Conservation (phyloP, 495 filamentous ascomycete genomes). For the Penicillium macrosclerotiorum region DNA sequence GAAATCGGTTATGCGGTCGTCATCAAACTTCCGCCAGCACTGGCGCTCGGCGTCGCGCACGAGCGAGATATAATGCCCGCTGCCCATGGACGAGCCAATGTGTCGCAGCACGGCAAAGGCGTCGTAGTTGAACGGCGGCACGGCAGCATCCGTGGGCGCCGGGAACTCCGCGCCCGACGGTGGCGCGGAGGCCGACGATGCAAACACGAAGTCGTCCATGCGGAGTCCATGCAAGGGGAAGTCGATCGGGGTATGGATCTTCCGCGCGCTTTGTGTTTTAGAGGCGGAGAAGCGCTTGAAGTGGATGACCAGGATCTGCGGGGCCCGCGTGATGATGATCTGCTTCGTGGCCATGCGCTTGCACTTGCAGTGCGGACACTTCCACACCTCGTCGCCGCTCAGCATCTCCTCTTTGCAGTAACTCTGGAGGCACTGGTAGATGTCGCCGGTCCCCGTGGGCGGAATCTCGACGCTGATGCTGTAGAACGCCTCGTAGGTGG, state of each 20-base stretch:
- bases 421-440: slow-evolving; percentile 63
- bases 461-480: slow-evolving; percentile 68
- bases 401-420: slow-evolving; percentile 69
- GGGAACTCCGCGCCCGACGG: slow-evolving; percentile 28
- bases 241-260: slow-evolving; percentile 66
- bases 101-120: slow-evolving; percentile 72
- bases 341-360: slow-evolving; percentile 68
- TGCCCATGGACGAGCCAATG: slow-evolving; percentile 58
- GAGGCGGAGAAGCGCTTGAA: slow-evolving; percentile 70
- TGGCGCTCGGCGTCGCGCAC: slow-evolving; percentile 59
- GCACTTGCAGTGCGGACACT: slow-evolving; percentile 67
- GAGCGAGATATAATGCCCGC: slow-evolving; percentile 68
- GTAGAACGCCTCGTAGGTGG: slow-evolving; percentile 72
- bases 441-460: slow-evolving; percentile 44
- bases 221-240: slow-evolving; percentile 66
- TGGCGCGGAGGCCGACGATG: slow-evolving; percentile 29
- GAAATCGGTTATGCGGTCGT: slow-evolving; percentile 58
- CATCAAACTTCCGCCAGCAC: slow-evolving; percentile 67
- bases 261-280: slow-evolving; percentile 55
- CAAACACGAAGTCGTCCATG: slow-evolving; percentile 58
- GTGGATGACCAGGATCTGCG: slow-evolving; percentile 69
- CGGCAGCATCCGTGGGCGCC: slow-evolving; percentile 40
- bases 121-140: slow-evolving; percentile 66
- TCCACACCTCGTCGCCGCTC: slow-evolving; percentile 66
- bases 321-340: slow-evolving; percentile 70